Evolutionary conservation across 495 filamentous ascomycete genomes (phyloP).

Genomic region (Podospora tetraspora): DNA sequence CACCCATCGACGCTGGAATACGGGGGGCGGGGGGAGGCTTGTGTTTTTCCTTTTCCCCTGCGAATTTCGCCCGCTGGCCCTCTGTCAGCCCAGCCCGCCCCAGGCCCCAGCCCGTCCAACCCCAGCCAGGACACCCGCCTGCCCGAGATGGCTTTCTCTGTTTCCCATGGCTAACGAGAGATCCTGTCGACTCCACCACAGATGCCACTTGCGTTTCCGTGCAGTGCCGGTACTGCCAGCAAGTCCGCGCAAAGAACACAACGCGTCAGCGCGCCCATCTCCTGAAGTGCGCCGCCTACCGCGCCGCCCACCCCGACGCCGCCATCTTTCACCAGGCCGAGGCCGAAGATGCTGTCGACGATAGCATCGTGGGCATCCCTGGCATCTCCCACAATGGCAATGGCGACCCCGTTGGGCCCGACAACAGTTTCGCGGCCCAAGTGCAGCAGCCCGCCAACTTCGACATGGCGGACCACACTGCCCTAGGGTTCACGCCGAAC

Average conservation of each 20-base stretch:
- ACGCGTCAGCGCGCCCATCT: slow-evolving; percentile 32
- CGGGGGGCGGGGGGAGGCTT: not conserved
- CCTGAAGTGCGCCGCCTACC: slow-evolving; percentile 22
- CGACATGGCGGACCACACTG: slow-evolving; percentile 5
- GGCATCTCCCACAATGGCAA: not conserved
- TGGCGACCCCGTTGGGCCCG: not conserved
- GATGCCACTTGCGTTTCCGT: slow-evolving; percentile 23
- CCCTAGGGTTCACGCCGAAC: slow-evolving; percentile 27
- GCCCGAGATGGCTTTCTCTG: not conserved
- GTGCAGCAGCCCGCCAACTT: slow-evolving; percentile 1
- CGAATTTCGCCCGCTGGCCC: no score
- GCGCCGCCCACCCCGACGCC: slow-evolving; percentile 26
- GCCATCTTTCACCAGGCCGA: slow-evolving; percentile 11
- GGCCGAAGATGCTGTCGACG: slow-evolving; percentile 7
- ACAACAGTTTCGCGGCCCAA: not conserved
- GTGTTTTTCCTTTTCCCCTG: not conserved
- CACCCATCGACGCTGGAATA: not conserved
- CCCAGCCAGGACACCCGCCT: not conserved
- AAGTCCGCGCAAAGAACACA: slow-evolving; percentile 29
- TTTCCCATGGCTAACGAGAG: not conserved
- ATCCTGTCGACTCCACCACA: slow-evolving; percentile 6
- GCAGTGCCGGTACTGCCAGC: slow-evolving; percentile 28
- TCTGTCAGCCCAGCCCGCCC: no score
- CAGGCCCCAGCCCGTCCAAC: not conserved
- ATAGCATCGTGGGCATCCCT: not conserved